Base-by-base conservation (phyloP, 345 rosid species). In the Physaria fendleri region DNA sequence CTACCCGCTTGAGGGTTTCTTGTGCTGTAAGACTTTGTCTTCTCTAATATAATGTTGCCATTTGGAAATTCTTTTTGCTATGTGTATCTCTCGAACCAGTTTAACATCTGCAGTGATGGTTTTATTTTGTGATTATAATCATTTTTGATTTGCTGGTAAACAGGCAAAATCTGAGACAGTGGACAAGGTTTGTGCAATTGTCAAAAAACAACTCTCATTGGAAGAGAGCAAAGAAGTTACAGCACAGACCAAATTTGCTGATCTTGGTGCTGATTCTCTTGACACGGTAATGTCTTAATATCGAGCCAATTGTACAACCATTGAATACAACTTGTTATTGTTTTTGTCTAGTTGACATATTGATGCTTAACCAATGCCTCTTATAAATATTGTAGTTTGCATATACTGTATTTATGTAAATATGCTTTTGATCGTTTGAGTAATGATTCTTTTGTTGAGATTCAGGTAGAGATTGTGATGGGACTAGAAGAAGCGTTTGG, bases 381-480 rank as follows among this genome's bases (percentile, higher is more conserved):
- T 14, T 47, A 0, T 9, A 0, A 9, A 14, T 1, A n/a, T 2
- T 14, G 34, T 47, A 6, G 17, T 30, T 45, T 45, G 5, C 16
- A n/a, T 23, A 46, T 23, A 18, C 1, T 25, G 9, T 38, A 15
- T 13, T 25, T 6, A 28, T 27, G n/a, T 32, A 32, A 3, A 32
- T 11, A n/a, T 18, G 2, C 5, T 17, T 12, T 29, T 29, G 10
- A 25, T 5, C 3, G 10, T 3, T 17, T 8, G n/a, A n/a, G n/a
- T n/a, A n/a, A n/a, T n/a, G 38, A 12, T 4, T 13, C 30, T 6
- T 56, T 14, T 15, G 43, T 29, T 47, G 7, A 6, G 9, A 47
- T 51, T 47, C 66, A 85, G 90, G 96, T 82, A 8, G 91, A 85
- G 87, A 80, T 83, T 45, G 87, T 82, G 56, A 89, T 84, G 89